Evolutionary conservation across 805 yeast genomes (phyloP), one percentile per base, ranked within the genome.

Genomic region (Isabelozyma rhagii): DNA sequence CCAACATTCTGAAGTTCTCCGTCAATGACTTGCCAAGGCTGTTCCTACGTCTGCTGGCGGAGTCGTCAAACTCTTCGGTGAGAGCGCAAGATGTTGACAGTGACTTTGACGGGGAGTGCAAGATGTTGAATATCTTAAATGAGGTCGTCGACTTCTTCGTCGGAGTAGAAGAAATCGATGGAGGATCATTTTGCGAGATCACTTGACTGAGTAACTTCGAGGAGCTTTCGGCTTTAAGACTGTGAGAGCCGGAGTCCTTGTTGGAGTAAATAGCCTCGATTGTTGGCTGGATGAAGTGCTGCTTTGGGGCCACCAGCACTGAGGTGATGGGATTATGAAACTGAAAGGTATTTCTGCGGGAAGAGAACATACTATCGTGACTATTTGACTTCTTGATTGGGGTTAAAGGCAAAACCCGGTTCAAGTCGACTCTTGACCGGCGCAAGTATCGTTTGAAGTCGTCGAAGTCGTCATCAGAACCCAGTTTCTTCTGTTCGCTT

Each of bases 281-380:
- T 2, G 74, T 69, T n/a, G 75, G 69, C 14, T 60, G 47, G 3
- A 57, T 59, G 4, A 51, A 41, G 38, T 56, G 54, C 7, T 57
- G 46, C 3, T 53, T 41, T 4, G 58, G 43, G 14, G 46, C 46
- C 8, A 55, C 47, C 17, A 58, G 58, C 14, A 69, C 60, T 41
- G 54, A 63, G 15, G 61, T 67, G 9, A 64, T 66, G 0, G 77
- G 77, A 50, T 72, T 72, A 48, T 72, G 75, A 53, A 72, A 72
- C 46, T 64, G 64, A 39, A 52, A 54, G n/a, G 52, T 31, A n/a
- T 28, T 18, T 15, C 40, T 28, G 21, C 28, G 39, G 44, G 49
- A 25, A 18, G 54, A 53, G 46, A 54, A 59, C 29, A 53, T 49
- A 29, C 68, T 62, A 39, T 67, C 68, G 45, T 58, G 61, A 2